A percentile compares a stretch with the other conserved stretches of the same genome.
These are phyloP conservation scores for Lathyrus sativus DNA, from an alignment of 306 rosid genomes.

Conservation along the genomic window DNA sequence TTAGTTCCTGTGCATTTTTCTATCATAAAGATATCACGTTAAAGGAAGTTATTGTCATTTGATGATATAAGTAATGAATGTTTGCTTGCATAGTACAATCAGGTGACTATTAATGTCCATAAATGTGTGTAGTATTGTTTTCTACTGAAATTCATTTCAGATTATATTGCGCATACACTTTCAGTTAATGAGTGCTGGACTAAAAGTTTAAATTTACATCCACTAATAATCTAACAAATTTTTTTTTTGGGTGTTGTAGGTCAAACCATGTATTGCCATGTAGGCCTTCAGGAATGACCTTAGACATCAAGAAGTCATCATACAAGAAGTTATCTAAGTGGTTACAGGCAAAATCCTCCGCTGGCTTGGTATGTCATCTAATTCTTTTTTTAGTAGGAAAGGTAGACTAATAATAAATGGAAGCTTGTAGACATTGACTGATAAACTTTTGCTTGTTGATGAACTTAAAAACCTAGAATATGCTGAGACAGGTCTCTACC, in stretches of 20 bases:
- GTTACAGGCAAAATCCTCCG: constrained; percentile 77
- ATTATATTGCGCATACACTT: constrained; percentile 9
- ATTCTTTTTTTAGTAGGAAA: constrained; percentile 19
- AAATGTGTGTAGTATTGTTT: not conserved
- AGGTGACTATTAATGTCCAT: constrained; percentile 3
- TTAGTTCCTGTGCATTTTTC: not conserved
- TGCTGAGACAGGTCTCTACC: constrained; percentile 13
- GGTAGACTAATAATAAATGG: constrained; percentile 10
- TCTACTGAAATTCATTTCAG: constrained; percentile 5
- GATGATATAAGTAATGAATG: not conserved
- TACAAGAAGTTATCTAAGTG: constrained; percentile 89
- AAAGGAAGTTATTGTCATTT: not conserved
- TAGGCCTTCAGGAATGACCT: constrained; percentile 78
- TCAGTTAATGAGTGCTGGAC: constrained; percentile 7
- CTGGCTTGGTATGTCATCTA: constrained; percentile 67
- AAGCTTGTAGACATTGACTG: constrained; percentile 23
- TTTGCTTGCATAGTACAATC: not conserved
- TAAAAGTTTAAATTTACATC: not conserved
- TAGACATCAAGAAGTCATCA: constrained; percentile 92
- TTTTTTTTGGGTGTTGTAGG: constrained; percentile 50
- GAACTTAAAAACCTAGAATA: constrained; percentile 8
- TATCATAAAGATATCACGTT: not conserved
- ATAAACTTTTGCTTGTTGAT: not conserved
- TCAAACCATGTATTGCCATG: constrained; percentile 86
- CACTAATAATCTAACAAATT: constrained; percentile 23